A percentile compares a stretch with the other conserved stretches of the same genome.
Conservation (phyloP, 2,329 filamentous ascomycete genomes). For the Fusarium oligoseptatum region DNA sequence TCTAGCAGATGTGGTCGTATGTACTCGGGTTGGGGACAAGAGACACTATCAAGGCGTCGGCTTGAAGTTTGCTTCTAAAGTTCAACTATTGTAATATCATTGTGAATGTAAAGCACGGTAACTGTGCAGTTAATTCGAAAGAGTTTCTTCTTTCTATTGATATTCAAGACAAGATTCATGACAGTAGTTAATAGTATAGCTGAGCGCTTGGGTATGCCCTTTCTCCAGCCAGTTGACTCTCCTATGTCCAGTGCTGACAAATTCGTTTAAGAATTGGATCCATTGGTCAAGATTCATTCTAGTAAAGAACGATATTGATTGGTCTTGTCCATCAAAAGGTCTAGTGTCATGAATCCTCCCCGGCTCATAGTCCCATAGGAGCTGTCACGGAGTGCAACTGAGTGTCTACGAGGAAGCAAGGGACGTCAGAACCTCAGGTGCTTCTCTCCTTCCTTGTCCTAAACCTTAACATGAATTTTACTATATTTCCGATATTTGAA, state of each 20-base stretch:
- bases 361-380: neutral
- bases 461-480: neutral
- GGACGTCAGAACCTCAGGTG: neutral
- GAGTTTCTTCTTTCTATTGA: neutral
- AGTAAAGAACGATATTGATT: neutral
- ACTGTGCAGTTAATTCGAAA: neutral
- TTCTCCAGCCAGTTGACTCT: neutral
- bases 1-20: slow-evolving; percentile 32
- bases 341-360: neutral
- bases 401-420: neutral
- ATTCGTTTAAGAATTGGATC: neutral
- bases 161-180: neutral
- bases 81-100: neutral
- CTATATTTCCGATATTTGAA: neutral
- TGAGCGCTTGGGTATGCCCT: neutral
- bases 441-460: neutral
- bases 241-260: neutral
- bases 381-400: neutral
- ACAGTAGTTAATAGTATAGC: neutral
- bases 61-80: neutral
- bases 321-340: too few relatives aligned
- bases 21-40: neutral
- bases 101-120: neutral
- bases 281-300: neutral
- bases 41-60: neutral